A percentile compares a stretch with the other conserved stretches of the same genome.
phyloP scores from a whole-genome alignment of 805 yeast species.

The Candida xyloterini region DNA sequence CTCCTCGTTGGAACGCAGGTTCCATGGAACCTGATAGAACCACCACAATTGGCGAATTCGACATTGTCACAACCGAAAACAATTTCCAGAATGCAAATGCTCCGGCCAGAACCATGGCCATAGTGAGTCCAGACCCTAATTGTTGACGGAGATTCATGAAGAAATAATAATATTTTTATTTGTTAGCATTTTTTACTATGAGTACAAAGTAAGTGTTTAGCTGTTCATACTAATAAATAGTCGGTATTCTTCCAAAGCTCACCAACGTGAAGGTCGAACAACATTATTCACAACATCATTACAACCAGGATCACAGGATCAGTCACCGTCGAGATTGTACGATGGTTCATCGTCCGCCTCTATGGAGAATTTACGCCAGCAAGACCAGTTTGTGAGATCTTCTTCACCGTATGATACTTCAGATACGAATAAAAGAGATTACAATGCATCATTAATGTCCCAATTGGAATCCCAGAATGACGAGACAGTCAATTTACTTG shows the following conservation, averaged over 20 bases:
- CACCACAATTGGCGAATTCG: slow-evolving; percentile 93
- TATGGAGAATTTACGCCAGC: neutral
- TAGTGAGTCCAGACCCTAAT: slow-evolving; percentile 49
- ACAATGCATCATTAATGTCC: slow-evolving; percentile 51
- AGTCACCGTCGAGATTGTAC: slow-evolving; percentile 13
- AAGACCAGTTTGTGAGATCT: slow-evolving; percentile 23
- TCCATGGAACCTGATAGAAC: slow-evolving; percentile 99
- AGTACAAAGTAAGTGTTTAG: slow-evolving; percentile 20
- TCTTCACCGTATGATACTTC: slow-evolving; percentile 43
- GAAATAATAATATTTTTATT: slow-evolving; percentile 1
- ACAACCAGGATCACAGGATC: slow-evolving; percentile 16
- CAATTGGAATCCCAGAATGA: slow-evolving; percentile 67
- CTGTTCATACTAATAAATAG: slow-evolving; percentile 16
- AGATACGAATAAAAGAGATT: slow-evolving; percentile 33
- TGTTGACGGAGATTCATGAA: slow-evolving; percentile 32
- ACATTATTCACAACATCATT: slow-evolving; percentile 23
- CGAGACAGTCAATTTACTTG: slow-evolving; percentile 53
- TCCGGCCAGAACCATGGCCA: slow-evolving; percentile 78
- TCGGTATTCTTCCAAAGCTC: slow-evolving; percentile 31
- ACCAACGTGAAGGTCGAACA: slow-evolving; percentile 31
- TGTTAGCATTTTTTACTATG: slow-evolving; percentile 9
- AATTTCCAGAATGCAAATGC: slow-evolving; percentile 93
- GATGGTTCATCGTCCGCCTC: slow-evolving; percentile 6
- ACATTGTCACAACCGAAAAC: slow-evolving; percentile 68
- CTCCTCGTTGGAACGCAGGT: slow-evolving; percentile 99